Evolutionary conservation across 305 asterid species (phyloP).

Genomic region (Fraxinus ornus): DNA sequence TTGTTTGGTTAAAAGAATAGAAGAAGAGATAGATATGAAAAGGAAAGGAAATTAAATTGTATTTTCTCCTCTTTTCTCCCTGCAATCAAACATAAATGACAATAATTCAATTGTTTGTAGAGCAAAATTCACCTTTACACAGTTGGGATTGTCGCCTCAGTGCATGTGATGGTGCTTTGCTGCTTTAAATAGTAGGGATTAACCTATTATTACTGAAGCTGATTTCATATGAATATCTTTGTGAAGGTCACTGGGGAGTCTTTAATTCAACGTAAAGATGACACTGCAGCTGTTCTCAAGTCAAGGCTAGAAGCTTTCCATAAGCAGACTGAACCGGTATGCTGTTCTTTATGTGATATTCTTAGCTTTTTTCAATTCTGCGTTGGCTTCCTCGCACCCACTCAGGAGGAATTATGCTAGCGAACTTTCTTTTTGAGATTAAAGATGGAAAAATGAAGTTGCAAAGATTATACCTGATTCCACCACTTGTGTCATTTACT

Average conservation of each 20-base stretch:
- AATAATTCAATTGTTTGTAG: background rate
- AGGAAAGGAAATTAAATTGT: background rate
- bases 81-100: background rate
- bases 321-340: slow-evolving; percentile 82
- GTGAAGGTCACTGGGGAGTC: slow-evolving; percentile 86
- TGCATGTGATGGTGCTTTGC: background rate
- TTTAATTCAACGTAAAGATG: slow-evolving; percentile 85
- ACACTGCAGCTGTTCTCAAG: slow-evolving; percentile 77
- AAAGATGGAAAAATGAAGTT: background rate
- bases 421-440: background rate
- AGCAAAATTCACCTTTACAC: background rate
- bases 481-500: background rate
- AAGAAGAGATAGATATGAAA: background rate
- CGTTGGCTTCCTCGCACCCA: background rate
- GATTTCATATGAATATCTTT: slow-evolving; percentile 21
- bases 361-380: slow-evolving; percentile 4
- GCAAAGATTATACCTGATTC: background rate
- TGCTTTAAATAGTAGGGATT: background rate
- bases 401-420: background rate
- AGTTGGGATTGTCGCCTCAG: background rate
- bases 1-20: background rate
- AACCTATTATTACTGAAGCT: slow-evolving; percentile 14
- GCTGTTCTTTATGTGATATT: slow-evolving; percentile 15
- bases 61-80: background rate
- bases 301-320: slow-evolving; percentile 89